A percentile compares a stretch with the other conserved stretches of the same genome.
These are phyloP conservation scores for Colletotrichum abscissum DNA, from an alignment of 2,329 filamentous ascomycete species.

Conservation along the genomic window DNA sequence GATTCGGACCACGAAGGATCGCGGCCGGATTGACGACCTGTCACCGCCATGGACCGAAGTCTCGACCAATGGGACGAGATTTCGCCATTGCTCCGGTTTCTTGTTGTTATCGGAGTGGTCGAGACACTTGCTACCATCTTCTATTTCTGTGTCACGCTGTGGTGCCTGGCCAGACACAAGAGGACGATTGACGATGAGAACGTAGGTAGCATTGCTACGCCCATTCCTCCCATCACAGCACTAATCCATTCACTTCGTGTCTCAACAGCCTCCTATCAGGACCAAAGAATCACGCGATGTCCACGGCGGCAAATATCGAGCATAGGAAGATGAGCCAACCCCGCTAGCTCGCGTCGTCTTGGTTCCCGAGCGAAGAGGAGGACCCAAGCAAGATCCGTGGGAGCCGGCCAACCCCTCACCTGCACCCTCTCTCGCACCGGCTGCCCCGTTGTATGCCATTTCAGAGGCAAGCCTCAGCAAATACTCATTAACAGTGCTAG, in stretches of 20 bases:
- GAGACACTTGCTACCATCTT: background rate
- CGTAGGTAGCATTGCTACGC: background rate
- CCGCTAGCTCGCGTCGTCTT: background rate
- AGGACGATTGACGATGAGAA: background rate
- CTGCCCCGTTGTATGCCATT: background rate
- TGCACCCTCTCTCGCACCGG: background rate
- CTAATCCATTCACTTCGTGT: background rate
- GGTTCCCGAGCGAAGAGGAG: background rate
- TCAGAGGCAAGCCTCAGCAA: background rate
- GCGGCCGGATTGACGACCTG: background rate
- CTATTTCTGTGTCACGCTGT: background rate
- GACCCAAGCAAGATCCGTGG: background rate
- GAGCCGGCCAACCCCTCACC: background rate
- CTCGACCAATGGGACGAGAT: background rate
- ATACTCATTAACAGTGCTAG: background rate
- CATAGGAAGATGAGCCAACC: too few relatives aligned
- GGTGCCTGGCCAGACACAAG: background rate
- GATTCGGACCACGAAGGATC: background rate
- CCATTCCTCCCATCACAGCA: background rate
- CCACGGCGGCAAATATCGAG: too few relatives aligned
- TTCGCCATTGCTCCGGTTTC: background rate
- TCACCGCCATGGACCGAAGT: background rate
- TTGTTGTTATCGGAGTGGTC: background rate
- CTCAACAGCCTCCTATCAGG: background rate
- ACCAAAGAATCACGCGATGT: background rate